phyloP scores from a whole-genome alignment of 1,139 yeast genomes.

The Yamadazyma diddensiae region DNA sequence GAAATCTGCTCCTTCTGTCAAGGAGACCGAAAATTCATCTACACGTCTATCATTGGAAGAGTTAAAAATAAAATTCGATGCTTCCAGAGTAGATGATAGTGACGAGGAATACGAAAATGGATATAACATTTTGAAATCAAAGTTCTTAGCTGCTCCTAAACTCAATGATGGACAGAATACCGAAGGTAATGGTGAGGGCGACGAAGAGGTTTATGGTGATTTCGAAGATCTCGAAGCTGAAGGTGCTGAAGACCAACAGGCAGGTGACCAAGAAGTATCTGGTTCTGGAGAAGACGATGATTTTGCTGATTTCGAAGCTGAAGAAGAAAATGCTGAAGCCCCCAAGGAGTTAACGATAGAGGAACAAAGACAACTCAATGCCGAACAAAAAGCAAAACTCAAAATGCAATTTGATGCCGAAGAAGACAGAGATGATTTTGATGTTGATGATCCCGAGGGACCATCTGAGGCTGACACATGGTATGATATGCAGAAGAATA shows the following conservation, averaged over 20 bases:
- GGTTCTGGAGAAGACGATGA: constrained; percentile 38
- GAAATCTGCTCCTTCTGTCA: constrained; percentile 30
- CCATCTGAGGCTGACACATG: constrained; percentile 85
- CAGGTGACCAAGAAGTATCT: constrained; percentile 20
- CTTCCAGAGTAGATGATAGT: constrained; percentile 27
- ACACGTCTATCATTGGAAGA: constrained; percentile 48
- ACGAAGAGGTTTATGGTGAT: constrained; percentile 67
- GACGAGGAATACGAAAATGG: constrained; percentile 46
- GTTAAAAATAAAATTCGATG: constrained; percentile 53
- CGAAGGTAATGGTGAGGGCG: constrained; percentile 32
- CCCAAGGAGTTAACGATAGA: constrained; percentile 52
- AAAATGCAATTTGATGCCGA: constrained; percentile 89
- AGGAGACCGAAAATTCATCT: constrained; percentile 30
- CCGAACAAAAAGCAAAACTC: constrained; percentile 84
- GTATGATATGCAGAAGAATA: constrained; percentile 96
- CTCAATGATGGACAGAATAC: constrained; percentile 28
- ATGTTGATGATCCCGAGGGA: constrained; percentile 72
- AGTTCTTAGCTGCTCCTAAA: constrained; percentile 71
- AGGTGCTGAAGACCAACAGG: constrained; percentile 29
- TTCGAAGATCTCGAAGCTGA: constrained; percentile 80
- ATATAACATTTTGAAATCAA: constrained; percentile 46
- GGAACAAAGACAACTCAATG: constrained; percentile 74
- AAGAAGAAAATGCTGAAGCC: constrained; percentile 36
- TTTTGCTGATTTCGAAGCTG: constrained; percentile 59
- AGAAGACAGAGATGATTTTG: constrained; percentile 77